These are phyloP conservation scores for Calonectria henricotiae DNA, from an alignment of 2,329 filamentous ascomycete species.

Conservation along the genomic window DNA sequence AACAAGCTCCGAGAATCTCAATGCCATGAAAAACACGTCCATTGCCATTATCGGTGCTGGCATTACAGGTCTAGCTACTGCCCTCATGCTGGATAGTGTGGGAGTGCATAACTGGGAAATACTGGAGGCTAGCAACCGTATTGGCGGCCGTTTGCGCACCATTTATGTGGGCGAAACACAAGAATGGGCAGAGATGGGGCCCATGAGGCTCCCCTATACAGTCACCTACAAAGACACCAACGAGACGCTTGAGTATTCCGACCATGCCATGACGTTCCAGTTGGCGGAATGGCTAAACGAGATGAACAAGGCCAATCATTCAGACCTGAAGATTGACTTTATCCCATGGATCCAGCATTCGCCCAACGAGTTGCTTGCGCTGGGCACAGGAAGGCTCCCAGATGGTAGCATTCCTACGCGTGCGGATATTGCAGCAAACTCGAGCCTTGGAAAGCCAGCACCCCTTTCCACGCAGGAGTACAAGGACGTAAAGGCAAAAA, in stretches of 20 bases:
- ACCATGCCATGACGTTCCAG: conserved; percentile 26
- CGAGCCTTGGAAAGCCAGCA: conserved; percentile 4
- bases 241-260: conserved; percentile 8
- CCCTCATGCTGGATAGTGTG: conserved; percentile 62
- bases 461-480: conserved; percentile 3
- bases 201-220: conserved; percentile 21
- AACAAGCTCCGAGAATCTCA: not conserved
- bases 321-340: conserved; percentile 49
- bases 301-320: conserved; percentile 57
- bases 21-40: conserved; percentile 3
- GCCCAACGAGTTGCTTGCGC: conserved; percentile 1
- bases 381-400: not conserved
- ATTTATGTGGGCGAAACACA: conserved; percentile 70
- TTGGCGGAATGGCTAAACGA: conserved; percentile 22
- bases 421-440: conserved; percentile 7
- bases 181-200: conserved; percentile 29
- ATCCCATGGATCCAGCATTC: conserved; percentile 16
- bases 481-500: conserved; percentile 3
- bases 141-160: conserved; percentile 68
- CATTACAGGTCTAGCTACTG: conserved; percentile 77
- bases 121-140: conserved; percentile 64
- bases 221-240: conserved; percentile 27
- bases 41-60: conserved; percentile 64
- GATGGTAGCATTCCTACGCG: conserved; percentile 16
- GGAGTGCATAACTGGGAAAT: conserved; percentile 65